Conservation (phyloP, 2,329 filamentous ascomycete species). For the Penicillium sumatraense region DNA sequence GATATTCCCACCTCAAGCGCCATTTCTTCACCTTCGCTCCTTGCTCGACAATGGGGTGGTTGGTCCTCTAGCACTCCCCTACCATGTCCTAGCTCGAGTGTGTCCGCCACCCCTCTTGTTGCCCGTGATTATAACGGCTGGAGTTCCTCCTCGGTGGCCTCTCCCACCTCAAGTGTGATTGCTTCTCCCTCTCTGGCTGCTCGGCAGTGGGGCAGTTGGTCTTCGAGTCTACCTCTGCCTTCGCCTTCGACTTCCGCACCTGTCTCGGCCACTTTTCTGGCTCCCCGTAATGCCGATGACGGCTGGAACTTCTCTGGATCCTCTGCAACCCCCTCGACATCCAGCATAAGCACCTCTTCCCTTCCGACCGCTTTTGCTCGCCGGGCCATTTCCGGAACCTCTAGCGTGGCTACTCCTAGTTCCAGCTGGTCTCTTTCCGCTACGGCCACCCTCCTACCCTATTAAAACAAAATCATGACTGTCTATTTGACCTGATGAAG, state of each 20-base stretch:
- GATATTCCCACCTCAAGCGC: not conserved
- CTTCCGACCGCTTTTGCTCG: slow-evolving; percentile 11
- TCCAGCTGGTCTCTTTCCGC: slow-evolving; percentile 13
- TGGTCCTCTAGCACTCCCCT: not conserved
- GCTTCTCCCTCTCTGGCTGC: slow-evolving; percentile 12
- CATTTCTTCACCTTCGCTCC: slow-evolving; percentile 8
- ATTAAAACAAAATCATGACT: slow-evolving; percentile 10
- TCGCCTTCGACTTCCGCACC: slow-evolving; percentile 5
- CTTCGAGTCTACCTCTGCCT: slow-evolving; percentile 3
- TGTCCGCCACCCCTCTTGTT: slow-evolving; percentile 11
- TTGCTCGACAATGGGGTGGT: slow-evolving; percentile 1
- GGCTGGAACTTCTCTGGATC: not conserved
- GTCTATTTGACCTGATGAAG: not conserved
- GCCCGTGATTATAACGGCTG: slow-evolving; percentile 13
- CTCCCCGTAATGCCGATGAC: not conserved
- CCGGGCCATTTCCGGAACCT: slow-evolving; percentile 10
- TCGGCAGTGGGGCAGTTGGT: slow-evolving; percentile 13
- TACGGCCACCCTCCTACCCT: slow-evolving; percentile 15
- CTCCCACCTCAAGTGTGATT: not conserved
- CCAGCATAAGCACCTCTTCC: not conserved
- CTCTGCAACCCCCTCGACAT: slow-evolving; percentile 1
- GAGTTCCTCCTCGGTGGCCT: slow-evolving; percentile 7
- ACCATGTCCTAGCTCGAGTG: not conserved
- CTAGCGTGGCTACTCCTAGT: slow-evolving; percentile 12
- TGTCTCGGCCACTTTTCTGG: not conserved